Base-by-base conservation (phyloP, 129 eudicot genomes). In the Tagetes patula region DNA sequence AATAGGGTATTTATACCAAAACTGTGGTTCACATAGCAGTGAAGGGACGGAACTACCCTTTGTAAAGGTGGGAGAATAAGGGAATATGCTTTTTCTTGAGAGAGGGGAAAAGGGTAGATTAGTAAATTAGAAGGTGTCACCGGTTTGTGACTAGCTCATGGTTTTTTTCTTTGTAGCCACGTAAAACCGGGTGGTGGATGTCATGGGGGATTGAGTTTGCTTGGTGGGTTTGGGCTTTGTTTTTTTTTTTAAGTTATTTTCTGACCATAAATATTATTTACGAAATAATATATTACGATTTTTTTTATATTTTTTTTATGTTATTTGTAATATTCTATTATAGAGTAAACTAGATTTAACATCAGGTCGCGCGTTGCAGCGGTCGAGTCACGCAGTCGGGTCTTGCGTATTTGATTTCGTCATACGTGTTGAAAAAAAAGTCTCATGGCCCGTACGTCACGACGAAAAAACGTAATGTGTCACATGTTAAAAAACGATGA, bases 1-100 rank as follows among this genome's bases (percentile, higher is more conserved):
- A 70, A 41, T 27, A 6, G 81, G 48, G 43, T 71, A 70, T 78
- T 71, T 78, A 71, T 78, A 71, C 14, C 20, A 0, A 52, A 13
- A 8, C 47, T 78, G 82, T 78, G 82, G 72, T 62, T 78, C 77
- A 41, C 77, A 71, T 9, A 63, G 11, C 32, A 4, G 9, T 6
- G 70, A 27, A 67, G 50, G 10, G 67, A 78, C 82, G 9, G 3
- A 40, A 50, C 0, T 78, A 3, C 49, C 82, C 82, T 49, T 63
- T 60, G 58, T 71, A 54, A 71, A 70, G 67, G 34, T 32, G 14
- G n/a, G 6, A 3, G 76, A 70, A 69, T 77, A 77, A 69, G 55
- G 2, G 76, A 50, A 70, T 70, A 70, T 77, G 66, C 60, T 6
- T 54, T 71, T 14, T 6, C 14, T 30, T 62, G 66, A 5, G 27